Conservation (phyloP, 2,329 filamentous ascomycete genomes). For the Exophiala sp. region DNA sequence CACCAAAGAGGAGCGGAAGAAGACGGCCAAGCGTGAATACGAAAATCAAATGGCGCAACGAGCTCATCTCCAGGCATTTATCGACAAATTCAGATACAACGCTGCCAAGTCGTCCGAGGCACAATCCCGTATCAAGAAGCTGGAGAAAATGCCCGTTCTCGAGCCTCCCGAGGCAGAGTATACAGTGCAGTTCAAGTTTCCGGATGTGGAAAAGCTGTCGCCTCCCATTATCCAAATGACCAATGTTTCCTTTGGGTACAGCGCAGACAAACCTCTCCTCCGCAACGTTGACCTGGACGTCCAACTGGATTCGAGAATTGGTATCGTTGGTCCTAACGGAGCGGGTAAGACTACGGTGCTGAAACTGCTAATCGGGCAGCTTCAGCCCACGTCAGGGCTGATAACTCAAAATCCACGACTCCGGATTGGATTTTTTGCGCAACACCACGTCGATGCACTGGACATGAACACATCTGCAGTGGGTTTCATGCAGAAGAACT, state of each 20-base stretch:
- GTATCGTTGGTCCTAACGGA: constrained; percentile 98
- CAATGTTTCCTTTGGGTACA: constrained; percentile 85
- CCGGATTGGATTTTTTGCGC: constrained; percentile 91
- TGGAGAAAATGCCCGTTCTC: constrained; percentile 92
- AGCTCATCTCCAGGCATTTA: constrained; percentile 92
- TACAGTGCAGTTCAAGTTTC: constrained; percentile 93
- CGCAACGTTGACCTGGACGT: constrained; percentile 89
- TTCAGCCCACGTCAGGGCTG: constrained; percentile 68
- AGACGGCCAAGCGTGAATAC: constrained; percentile 94
- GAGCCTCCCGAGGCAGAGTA: constrained; percentile 90
- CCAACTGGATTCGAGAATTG: constrained; percentile 94
- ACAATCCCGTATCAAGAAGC: constrained; percentile 97
- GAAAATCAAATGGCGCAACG: constrained; percentile 96
- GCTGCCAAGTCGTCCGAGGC: constrained; percentile 97
- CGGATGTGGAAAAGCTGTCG: constrained; percentile 93
- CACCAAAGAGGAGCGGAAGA: constrained; percentile 92
- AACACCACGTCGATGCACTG: constrained; percentile 95
- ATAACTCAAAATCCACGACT: constrained; percentile 86
- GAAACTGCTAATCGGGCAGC: constrained; percentile 87
- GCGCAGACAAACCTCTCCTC: constrained; percentile 69
- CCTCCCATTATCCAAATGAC: constrained; percentile 98
- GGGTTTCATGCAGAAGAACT: constrained; percentile 89
- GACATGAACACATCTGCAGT: constrained; percentile 86
- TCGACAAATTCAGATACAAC: constrained; percentile 99
- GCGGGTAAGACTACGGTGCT: constrained; percentile 98